Percentiles rank a stretch among this genome's conserved stretches.
Conservation (phyloP, 257 asterid genomes). For the Jasminum sambac region DNA sequence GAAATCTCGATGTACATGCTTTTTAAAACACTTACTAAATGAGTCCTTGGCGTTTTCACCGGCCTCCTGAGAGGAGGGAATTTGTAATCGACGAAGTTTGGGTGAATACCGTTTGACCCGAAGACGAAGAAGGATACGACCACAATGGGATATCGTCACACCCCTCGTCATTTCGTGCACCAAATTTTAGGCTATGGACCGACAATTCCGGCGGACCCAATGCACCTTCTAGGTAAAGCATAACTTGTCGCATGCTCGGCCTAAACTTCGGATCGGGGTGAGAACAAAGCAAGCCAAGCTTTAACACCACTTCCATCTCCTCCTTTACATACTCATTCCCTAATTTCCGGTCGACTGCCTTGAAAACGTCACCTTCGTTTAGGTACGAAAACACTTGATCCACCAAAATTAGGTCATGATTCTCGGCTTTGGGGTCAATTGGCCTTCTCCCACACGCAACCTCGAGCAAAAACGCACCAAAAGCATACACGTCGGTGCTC, state of each 20-base stretch:
- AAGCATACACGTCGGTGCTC: conserved; percentile 56
- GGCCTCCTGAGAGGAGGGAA: conserved; percentile 40
- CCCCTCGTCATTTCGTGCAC: conserved; percentile 19
- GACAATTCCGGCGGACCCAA: conserved; percentile 47
- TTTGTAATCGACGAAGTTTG: conserved; percentile 32
- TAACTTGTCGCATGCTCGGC: conserved; percentile 51
- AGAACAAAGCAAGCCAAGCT: conserved; percentile 58
- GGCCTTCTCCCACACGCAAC: conserved; percentile 73
- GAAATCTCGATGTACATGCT: no score
- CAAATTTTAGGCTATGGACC: conserved; percentile 23
- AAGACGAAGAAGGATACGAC: conserved; percentile 31
- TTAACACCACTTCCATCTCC: conserved; percentile 52
- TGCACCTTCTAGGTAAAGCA: conserved; percentile 45
- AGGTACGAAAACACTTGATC: conserved; percentile 55
- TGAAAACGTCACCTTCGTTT: conserved; percentile 44
- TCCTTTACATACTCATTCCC: conserved; percentile 29
- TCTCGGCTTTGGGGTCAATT: conserved; percentile 30
- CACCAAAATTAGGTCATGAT: conserved; percentile 38
- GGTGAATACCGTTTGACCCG: conserved; percentile 24
- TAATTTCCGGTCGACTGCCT: conserved; percentile 48
- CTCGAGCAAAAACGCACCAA: conserved; percentile 70
- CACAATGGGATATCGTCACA: conserved; percentile 36
- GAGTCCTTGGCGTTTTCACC: conserved; percentile 26
- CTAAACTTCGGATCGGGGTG: conserved; percentile 41
- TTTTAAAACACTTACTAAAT: no score